Base-by-base conservation (phyloP, 208 protist species). In the Angomonas deanei region DNA sequence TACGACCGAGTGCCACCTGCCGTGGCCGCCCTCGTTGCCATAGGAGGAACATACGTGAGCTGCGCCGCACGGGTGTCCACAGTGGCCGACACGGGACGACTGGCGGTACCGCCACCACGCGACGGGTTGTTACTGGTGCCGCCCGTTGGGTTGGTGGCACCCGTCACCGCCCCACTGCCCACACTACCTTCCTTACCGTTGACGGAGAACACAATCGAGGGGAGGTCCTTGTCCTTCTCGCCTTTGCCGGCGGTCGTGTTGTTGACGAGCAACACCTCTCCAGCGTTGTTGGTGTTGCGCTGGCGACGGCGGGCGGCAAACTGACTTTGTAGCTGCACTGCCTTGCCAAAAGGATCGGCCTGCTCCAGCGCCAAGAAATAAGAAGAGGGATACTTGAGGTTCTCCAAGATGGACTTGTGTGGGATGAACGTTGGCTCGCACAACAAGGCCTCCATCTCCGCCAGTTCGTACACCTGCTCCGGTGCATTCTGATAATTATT, bases 391-490 rank as follows among this genome's bases (percentile, higher is more conserved):
- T 70, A 74, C 42, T 67, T 62, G 19, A 69, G 55, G 31, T 53
- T 46, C 46, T 72, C 63, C n/a, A 65, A 61, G n/a, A 69, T 57
- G 19, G 64, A 61, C 11, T 56, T 33, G 15, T 65, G 72, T 19
- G 66, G 72, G 5, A 78, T 31, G 49, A 63, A 78, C 13, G 33
- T 36, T 15, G 57, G 71, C n/a, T 74, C 46, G 54, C 84, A 93
- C 26, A 93, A 69, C 70, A 70, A 49, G 6, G 64, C 50, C 19
- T 86, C 70, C 19, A 81, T 79, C 19, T 80, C 75, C 5, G 58
- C 30, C 32, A 84, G 27, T 78, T 70, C 72, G 55, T 56, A 61
- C 27, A 58, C 38, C 15, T 73, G 66, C 62, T 65, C 72, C 11
- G 57, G 56, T 8, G 42, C 61, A n/a, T 0, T 32, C 13, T 19